Evolutionary conservation across 768 basidiomycete species (phyloP), one percentile per base, ranked within the genome.

Genomic region (Panus rudis): DNA sequence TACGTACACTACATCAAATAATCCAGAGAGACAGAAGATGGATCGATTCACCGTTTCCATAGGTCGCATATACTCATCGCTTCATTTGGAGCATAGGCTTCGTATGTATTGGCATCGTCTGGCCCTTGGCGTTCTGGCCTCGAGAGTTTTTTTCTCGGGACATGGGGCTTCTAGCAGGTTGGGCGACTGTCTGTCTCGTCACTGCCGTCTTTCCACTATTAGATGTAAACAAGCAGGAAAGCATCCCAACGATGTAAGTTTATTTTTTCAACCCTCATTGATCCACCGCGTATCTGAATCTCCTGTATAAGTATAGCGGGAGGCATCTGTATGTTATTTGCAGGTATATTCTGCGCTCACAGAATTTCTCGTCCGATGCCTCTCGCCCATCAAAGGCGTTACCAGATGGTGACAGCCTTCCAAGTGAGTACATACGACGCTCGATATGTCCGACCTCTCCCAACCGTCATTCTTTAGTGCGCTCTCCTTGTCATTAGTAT

Each of bases 11-110:
- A 16, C 3, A 4, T 24, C 17, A 37, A 10, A 26, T 14, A 35
- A 35, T 25, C 17, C 37, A n/a, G 4, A 46, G 30, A 23, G n/a
- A 7, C n/a, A n/a, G 17, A 14, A 21, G 0, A 32, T 37, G 21
- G 30, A 26, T 25, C 14, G 24, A n/a, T n/a, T 55, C 20, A 24
- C 22, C 27, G 12, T 32, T 27, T 44, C 10, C 24, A 21, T 42
- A 87, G 85, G 64, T 66, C 22, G 89, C 78, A 1, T 92, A 91
- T 60, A 79, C 78, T 0, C 71, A 81, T 50, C 71, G 89, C 10
- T 68, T 67, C 2, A 69, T 89, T 12, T 91, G 85, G 88, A 79
- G 81, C 46, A 46, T 70, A n/a, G 79, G 81, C 8, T 81, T 78
- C 50, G 47, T 72, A 1, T 23, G 75, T 4, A 76, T 84, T 27